Percentiles rank a stretch among this genome's conserved stretches.
phyloP scores from a whole-genome alignment of 768 basidiomycete species.

The Kwoniella sp. region DNA sequence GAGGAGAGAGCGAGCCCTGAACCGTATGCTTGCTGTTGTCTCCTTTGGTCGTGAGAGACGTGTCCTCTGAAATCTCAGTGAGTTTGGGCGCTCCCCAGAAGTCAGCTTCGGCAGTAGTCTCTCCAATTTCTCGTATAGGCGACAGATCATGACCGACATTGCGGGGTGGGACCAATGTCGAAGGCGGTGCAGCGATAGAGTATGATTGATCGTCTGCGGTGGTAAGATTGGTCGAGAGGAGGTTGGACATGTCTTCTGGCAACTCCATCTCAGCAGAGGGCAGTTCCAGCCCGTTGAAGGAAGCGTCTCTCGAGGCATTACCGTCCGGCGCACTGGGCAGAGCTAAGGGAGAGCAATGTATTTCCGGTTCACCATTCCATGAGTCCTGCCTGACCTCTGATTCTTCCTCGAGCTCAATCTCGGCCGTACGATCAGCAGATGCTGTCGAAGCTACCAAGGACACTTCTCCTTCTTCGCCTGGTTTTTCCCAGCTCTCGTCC shows the following conservation, averaged over 20 bases:
- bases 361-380: conserved; percentile 42
- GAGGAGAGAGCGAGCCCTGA: conserved; percentile 30
- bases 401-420: conserved; percentile 13
- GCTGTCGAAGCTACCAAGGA: conserved; percentile 43
- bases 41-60: neutral
- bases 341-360: conserved; percentile 38
- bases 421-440: conserved; percentile 20
- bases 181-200: conserved; percentile 16
- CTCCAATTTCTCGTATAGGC: conserved; percentile 9
- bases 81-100: neutral
- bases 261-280: conserved; percentile 31
- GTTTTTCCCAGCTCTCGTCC: conserved; percentile 48
- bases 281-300: conserved; percentile 32
- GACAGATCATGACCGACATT: neutral
- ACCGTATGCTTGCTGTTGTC: conserved; percentile 34
- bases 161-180: neutral
- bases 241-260: conserved; percentile 48
- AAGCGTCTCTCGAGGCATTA: conserved; percentile 24
- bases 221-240: conserved; percentile 35
- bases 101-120: conserved; percentile 12
- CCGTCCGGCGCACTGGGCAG: conserved; percentile 22
- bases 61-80: neutral
- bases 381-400: conserved; percentile 25
- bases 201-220: conserved; percentile 22
- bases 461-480: conserved; percentile 50